Evolutionary conservation across 208 protist species (phyloP), one percentile per base, ranked within the genome.

Genomic region (Leishmania turanica): DNA sequence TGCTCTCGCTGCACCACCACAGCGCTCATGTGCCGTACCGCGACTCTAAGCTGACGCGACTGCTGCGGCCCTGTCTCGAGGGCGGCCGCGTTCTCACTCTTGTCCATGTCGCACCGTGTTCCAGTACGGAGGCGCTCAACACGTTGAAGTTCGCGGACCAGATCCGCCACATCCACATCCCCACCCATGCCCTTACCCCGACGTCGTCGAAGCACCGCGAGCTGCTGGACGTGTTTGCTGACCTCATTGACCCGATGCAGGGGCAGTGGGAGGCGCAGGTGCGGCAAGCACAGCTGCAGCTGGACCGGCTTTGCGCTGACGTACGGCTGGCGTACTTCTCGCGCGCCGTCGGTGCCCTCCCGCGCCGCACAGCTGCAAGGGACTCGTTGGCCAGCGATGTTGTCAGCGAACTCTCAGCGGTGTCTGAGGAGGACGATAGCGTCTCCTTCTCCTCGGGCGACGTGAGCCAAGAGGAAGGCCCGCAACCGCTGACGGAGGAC

Each of bases 21-120:
- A 90, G 86, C 47, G 86, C 83, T 34, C 95, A 98, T 78, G 80
- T 98, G n/a, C 97, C 97, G 45, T 98, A 98, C 86, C 88, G 97
- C 49, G 97, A 99, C 82, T 94, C 94, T 7, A 98, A 97, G 83
- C 88, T 99, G 49, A 99, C 97, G 24, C 89, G 95, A 49, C 80
- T 99, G 42, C 87, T 99, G 60, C 92, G 93, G 6, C 93, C 95
- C 15, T 98, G 95, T 74, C 86, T 98, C 5, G 90, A 97, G 78
- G 85, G 85, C 17, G 95, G 95, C 24, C 91, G 89, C 17, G 93
- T 98, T 76, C 85, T 97, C 53, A 88, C 84, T 4, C 87, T 98
- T 15, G 93, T 96, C 42, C 95, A 98, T 84, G 92, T 96, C 11
- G 54, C 95, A 9, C 95, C 95, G 27, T 96, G 92, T 70, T 91